Conservation (phyloP, 352 stramenopile species). For the Pythium graminicola region DNA sequence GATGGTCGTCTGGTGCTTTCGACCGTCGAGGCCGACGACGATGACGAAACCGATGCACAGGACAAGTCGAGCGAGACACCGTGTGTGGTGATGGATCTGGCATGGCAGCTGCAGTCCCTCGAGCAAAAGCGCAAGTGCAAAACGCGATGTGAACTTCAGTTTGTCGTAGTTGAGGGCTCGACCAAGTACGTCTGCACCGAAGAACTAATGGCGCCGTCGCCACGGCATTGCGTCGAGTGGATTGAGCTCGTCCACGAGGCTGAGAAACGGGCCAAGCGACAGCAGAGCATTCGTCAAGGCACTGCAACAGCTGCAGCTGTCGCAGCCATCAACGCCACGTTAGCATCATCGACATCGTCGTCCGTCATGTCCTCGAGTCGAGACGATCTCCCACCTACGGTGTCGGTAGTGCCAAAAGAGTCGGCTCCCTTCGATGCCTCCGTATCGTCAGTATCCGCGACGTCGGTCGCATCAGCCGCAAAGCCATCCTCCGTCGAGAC, state of each 20-base stretch:
- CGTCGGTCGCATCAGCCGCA: neutral
- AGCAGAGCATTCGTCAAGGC: constrained; percentile 27
- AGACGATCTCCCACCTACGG: neutral
- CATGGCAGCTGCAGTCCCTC: constrained; percentile 35
- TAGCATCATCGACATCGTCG: constrained; percentile 1
- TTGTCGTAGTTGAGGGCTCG: constrained; percentile 18
- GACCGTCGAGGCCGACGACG: constrained; percentile 26
- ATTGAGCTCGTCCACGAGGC: constrained; percentile 39
- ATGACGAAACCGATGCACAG: constrained; percentile 10
- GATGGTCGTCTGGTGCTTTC: constrained; percentile 32
- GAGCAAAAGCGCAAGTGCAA: constrained; percentile 54
- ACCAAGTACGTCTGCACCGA: constrained; percentile 24
- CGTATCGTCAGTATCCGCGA: constrained; percentile 7
- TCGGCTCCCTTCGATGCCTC: constrained; percentile 9
- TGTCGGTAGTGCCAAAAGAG: neutral
- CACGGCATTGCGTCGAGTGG: constrained; percentile 57
- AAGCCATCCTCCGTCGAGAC: neutral
- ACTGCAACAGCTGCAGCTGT: constrained; percentile 14
- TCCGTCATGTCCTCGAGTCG: neutral
- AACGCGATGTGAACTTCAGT: constrained; percentile 48
- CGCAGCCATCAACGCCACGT: constrained; percentile 2
- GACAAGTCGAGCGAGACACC: neutral
- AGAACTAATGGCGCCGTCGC: constrained; percentile 68
- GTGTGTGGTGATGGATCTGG: constrained; percentile 36
- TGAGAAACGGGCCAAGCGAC: constrained; percentile 31